Evolutionary conservation across 1,284 basidiomycete genomes (phyloP).

Genomic region (Takashimella koratensis): DNA sequence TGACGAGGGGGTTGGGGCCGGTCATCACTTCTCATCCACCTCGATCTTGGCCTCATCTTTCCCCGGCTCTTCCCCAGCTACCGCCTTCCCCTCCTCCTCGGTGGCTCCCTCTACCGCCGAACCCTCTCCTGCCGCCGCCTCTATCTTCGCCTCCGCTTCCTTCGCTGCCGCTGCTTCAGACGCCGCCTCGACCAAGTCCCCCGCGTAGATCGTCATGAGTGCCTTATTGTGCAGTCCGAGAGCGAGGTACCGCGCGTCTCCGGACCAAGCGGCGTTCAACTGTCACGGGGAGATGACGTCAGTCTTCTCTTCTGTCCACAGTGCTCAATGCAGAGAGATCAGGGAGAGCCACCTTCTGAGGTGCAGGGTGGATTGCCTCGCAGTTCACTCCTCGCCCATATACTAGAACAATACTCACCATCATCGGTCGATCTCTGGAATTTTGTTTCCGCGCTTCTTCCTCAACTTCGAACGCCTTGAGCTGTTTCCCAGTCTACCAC

Average conservation of each 20-base stretch:
- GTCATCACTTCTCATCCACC: not conserved
- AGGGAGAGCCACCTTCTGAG: too few species aligned
- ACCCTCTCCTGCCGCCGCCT: too few species aligned
- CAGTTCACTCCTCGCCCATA: too few species aligned
- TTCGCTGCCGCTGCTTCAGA: not conserved
- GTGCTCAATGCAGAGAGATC: not conserved
- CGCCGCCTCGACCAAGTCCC: slow-evolving; percentile 8
- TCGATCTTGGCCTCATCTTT: not conserved
- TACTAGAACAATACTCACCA: slow-evolving; percentile 36
- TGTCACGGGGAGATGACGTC: not conserved
- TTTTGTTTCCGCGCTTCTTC: slow-evolving; percentile 26
- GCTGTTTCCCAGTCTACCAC: slow-evolving; percentile 24
- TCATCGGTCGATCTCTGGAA: slow-evolving; percentile 32
- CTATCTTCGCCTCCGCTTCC: too few species aligned
- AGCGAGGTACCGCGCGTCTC: slow-evolving; percentile 39
- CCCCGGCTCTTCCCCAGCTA: not conserved
- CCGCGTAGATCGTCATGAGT: slow-evolving; percentile 31
- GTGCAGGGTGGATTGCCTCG: too few species aligned
- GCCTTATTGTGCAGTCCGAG: slow-evolving; percentile 38
- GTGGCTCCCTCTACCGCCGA: too few species aligned
- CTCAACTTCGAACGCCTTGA: slow-evolving; percentile 31
- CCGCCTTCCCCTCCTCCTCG: slow-evolving; percentile 1
- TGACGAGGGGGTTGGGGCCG: too few species aligned
- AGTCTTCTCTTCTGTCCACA: not conserved
- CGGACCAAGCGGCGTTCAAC: not conserved